Base-by-base conservation (phyloP, 805 yeast species). In the Metschnikowia baotianmanensis region DNA sequence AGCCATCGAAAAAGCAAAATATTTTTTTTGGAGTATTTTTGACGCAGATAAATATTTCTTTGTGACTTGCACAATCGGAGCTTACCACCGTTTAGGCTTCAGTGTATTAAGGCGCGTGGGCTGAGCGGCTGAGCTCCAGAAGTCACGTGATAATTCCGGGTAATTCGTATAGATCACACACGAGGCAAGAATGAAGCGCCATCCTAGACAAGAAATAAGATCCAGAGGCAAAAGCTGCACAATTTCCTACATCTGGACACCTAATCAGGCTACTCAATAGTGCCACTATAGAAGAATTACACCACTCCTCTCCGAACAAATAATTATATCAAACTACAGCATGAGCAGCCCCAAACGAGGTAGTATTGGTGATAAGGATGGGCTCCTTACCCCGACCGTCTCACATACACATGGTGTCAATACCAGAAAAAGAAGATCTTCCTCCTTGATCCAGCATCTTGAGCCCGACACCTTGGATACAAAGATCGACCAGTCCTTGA, bases 401-500 rank as follows among this genome's bases (percentile, higher is more conserved):
- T 51, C 55, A 12, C 53, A 51, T 32, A 31, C 45, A 11, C 55
- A 50, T 21, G 47, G 53, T 10, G 52, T 48, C n/a, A 43, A 45
- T 31, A 48, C 52, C 17, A 54, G 74, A 43, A 58, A 63, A 45
- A 69, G 96, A 62, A 78, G 97, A 47, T 87, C 96, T 2, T 87
- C 96, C 2, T 83, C 93, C 16, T 76, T 93, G 46, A 69, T 91
- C 48, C 91, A 95, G 33, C 96, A 91, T 58, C 85, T 91, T 38
- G 93, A 86, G 58, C 96, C 95, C 13, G 99, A 93, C 59, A 82
- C 89, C 13, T 77, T 86, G 53, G 97, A 91, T 52, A 95, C 90
- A 29, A 86, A 83, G 61, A 87, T 83, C 55, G 99, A 91, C 61
- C 98, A 91, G 65, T 83, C 84, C 39, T 71, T 89, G 36, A 79